Conservation (phyloP, 805 yeast genomes). For the Metschnikowia lunata region DNA sequence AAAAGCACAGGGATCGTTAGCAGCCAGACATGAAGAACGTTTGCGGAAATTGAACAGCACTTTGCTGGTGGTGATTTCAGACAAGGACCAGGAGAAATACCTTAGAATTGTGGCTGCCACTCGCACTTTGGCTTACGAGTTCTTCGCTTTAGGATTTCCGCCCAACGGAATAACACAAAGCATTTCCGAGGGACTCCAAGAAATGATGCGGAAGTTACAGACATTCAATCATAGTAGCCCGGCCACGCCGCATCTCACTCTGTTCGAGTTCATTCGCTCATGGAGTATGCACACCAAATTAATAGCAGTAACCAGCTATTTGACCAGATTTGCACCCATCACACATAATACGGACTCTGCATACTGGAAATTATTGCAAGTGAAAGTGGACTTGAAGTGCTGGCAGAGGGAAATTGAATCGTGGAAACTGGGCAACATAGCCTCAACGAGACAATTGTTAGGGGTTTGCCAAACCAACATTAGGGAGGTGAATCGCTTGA, state of each 20-base stretch:
- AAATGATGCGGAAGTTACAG: not conserved
- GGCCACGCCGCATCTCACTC: not conserved
- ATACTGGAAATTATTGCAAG: constrained; percentile 6
- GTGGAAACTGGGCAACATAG: not conserved
- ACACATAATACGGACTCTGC: not conserved
- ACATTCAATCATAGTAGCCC: not conserved
- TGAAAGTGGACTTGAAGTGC: constrained; percentile 1
- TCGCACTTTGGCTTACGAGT: not conserved
- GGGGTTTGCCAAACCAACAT: not conserved
- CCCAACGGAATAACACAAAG: not conserved
- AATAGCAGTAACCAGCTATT: not conserved
- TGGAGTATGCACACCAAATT: not conserved
- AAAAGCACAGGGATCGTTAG: constrained; percentile 3
- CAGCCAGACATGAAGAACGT: constrained; percentile 1
- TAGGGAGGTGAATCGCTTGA: constrained; percentile 2
- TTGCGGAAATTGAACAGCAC: not conserved
- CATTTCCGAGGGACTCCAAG: not conserved
- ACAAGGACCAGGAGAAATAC: not conserved
- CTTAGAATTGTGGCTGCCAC: not conserved
- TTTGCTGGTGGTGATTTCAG: not conserved
- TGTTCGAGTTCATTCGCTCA: not conserved
- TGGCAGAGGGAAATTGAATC: not conserved
- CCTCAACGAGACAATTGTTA: not conserved
- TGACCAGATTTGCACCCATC: not conserved
- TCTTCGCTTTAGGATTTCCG: constrained; percentile 1